Conservation (phyloP, 2,329 filamentous ascomycete species). For the Bisporella sp. region DNA sequence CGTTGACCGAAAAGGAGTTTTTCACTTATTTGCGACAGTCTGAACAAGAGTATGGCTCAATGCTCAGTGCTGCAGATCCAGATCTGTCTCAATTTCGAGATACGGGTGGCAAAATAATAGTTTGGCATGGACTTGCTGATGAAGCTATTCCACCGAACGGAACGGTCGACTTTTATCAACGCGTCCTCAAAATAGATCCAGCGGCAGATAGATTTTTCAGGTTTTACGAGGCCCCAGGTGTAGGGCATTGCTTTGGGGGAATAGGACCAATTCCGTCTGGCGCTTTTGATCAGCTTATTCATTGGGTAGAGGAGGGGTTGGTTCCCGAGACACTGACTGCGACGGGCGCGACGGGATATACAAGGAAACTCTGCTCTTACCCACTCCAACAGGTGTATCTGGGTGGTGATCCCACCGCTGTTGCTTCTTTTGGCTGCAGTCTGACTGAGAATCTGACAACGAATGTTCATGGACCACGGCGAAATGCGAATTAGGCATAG, state of each 20-base stretch:
- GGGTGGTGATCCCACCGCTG: no score
- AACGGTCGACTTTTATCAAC: constrained; percentile 21
- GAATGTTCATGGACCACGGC: no score
- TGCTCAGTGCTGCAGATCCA: constrained; percentile 4
- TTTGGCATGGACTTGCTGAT: constrained; percentile 11
- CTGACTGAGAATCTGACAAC: no score
- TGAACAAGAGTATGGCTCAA: background rate
- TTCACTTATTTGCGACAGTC: background rate
- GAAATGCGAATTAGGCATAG: no score
- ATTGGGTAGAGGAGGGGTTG: background rate
- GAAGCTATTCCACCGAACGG: constrained; percentile 31
- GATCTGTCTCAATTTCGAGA: constrained; percentile 6
- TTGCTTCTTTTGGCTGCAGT: no score
- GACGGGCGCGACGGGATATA: no score
- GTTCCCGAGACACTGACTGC: background rate
- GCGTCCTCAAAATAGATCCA: background rate
- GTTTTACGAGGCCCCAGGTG: background rate
- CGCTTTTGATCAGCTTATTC: background rate
- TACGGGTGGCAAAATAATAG: constrained; percentile 9
- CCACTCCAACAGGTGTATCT: no score
- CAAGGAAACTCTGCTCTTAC: no score
- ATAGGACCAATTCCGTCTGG: background rate
- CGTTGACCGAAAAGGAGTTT: constrained; percentile 7
- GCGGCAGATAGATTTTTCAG: background rate
- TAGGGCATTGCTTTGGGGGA: background rate